A percentile compares a stretch with the other conserved stretches of the same genome.
These are phyloP conservation scores for Aschersonia sp. DNA, from an alignment of 2,329 filamentous ascomycete species.

Conservation along the genomic window DNA sequence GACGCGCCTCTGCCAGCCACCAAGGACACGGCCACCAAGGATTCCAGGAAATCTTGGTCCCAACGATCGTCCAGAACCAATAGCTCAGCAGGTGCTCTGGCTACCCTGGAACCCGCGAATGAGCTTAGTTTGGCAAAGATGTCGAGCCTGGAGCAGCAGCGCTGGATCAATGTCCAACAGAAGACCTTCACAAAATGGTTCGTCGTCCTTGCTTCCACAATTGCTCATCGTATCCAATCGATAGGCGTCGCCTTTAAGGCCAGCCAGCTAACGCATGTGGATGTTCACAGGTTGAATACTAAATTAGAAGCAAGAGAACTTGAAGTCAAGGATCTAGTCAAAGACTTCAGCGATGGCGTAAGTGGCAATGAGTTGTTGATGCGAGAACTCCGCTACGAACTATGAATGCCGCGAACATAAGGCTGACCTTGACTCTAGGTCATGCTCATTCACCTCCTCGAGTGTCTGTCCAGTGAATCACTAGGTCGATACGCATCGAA, in stretches of 20 bases:
- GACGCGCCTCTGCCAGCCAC: conserved; percentile 13
- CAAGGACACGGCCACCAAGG: conserved; percentile 4
- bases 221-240: too few relatives aligned
- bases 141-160: conserved; percentile 50
- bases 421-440: conserved; percentile 39
- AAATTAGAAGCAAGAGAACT: conserved; percentile 71
- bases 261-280: not conserved
- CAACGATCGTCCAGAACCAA: conserved; percentile 18
- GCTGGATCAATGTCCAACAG: conserved; percentile 74
- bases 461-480: conserved; percentile 88
- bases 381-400: not conserved
- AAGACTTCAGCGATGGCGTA: conserved; percentile 87
- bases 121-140: conserved; percentile 41
- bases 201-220: not conserved
- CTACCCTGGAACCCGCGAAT: conserved; percentile 31
- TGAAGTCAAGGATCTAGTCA: conserved; percentile 74
- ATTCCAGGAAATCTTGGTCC: conserved; percentile 11
- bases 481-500: conserved; percentile 94
- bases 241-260: too few relatives aligned
- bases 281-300: conserved; percentile 71
- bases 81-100: conserved; percentile 24
- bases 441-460: conserved; percentile 89
- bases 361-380: conserved; percentile 20
- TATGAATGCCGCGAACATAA: conserved; percentile 2
- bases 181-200: conserved; percentile 98